A percentile compares a stretch with the other conserved stretches of the same genome.
These are phyloP conservation scores for Zygotorulaspora mrakii DNA, from an alignment of 1,139 yeast genomes.

Conservation along the genomic window DNA sequence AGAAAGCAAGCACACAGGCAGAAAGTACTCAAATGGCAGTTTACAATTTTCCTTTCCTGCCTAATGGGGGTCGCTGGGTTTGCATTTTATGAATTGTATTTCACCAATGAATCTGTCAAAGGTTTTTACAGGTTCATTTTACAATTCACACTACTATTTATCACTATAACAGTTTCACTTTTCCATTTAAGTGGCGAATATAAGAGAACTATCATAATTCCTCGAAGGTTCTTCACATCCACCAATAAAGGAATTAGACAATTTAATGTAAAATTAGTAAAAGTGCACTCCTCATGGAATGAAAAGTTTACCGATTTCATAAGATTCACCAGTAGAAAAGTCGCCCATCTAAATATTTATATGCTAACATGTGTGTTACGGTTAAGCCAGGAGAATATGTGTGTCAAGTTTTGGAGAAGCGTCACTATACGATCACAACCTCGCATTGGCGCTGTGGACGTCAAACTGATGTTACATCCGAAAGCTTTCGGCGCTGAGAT, in stretches of 20 bases:
- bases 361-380: conserved; percentile 19
- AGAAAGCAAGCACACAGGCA: conserved; percentile 78
- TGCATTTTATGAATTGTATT: conserved; percentile 37
- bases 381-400: conserved; percentile 17
- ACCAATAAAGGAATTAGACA: conserved; percentile 87
- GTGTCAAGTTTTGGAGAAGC: conserved; percentile 36
- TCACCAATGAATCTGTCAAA: conserved; percentile 21
- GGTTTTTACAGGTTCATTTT: conserved; percentile 43
- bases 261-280: conserved; percentile 72
- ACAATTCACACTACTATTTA: conserved; percentile 63
- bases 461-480: conserved; percentile 72
- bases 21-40: conserved; percentile 64
- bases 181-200: conserved; percentile 90
- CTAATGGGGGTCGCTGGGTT: conserved; percentile 41
- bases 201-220: conserved; percentile 74
- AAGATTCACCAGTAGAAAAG: conserved; percentile 32
- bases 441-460: conserved; percentile 48
- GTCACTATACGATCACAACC: conserved; percentile 41
- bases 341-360: conserved; percentile 28
- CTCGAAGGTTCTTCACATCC: conserved; percentile 69
- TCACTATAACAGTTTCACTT: conserved; percentile 63
- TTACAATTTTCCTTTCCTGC: conserved; percentile 62
- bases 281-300: conserved; percentile 55
- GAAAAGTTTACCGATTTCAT: conserved; percentile 50
- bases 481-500: conserved; percentile 77